Evolutionary conservation across 78 protist genomes (phyloP).

Genomic region (Dictyostelium firmibasis): DNA sequence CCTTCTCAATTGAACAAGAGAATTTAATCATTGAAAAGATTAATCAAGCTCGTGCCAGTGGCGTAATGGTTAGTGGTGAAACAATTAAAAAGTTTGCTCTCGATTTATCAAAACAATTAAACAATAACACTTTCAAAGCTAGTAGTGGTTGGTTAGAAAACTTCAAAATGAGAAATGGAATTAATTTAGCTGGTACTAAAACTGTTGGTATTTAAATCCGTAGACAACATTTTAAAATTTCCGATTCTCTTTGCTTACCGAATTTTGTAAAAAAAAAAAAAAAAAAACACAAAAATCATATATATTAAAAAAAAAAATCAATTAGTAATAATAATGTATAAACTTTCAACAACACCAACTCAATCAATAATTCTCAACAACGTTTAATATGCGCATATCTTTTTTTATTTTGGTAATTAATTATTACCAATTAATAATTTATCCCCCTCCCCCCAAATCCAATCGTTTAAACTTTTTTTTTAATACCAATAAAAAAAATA

Average conservation of each 20-base stretch:
- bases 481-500: neutral
- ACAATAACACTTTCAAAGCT: slow-evolving; percentile 50
- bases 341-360: neutral
- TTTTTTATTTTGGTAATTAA: neutral
- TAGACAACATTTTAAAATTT: neutral
- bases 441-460: neutral
- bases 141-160: slow-evolving; percentile 65
- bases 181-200: neutral
- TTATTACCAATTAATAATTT: neutral
- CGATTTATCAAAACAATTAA: slow-evolving; percentile 34
- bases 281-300: neutral
- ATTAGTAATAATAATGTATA: neutral
- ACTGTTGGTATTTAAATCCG: neutral
- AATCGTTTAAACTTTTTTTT: neutral
- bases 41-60: neutral
- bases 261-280: neutral
- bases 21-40: slow-evolving; percentile 22
- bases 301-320: too few relatives aligned
- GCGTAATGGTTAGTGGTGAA: slow-evolving; percentile 49
- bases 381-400: neutral
- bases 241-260: neutral
- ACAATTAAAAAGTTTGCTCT: slow-evolving; percentile 54
- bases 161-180: slow-evolving; percentile 40
- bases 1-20: slow-evolving; percentile 67
- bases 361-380: neutral